phyloP scores from a whole-genome alignment of 2,329 filamentous ascomycete genomes.

The Venturiaceae sp. region DNA sequence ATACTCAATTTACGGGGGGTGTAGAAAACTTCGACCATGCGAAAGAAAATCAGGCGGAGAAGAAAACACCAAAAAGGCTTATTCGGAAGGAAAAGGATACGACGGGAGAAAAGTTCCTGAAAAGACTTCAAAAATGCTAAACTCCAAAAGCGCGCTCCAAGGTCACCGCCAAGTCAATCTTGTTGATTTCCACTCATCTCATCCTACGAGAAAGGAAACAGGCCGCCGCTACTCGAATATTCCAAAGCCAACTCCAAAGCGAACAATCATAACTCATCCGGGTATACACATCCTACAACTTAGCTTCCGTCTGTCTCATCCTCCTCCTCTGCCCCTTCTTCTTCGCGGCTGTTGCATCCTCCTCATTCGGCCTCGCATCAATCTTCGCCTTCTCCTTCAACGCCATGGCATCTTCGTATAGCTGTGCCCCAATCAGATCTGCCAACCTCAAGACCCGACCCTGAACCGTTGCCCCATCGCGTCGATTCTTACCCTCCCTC shows the following conservation, averaged over 20 bases:
- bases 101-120: too few species aligned
- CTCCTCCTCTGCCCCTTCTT: conserved; percentile 7
- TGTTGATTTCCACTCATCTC: too few species aligned
- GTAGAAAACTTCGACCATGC: too few species aligned
- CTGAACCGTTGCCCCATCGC: conserved; percentile 86
- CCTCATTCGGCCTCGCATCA: conserved; percentile 5
- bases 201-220: neutral
- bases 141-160: too few species aligned
- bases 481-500: conserved; percentile 87
- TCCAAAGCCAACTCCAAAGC: neutral
- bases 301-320: neutral
- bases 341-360: conserved; percentile 1
- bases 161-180: too few species aligned
- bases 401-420: conserved; percentile 47
- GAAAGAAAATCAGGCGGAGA: too few species aligned
- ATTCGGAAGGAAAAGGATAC: too few species aligned
- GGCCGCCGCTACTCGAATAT: neutral
- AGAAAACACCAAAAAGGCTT: too few species aligned
- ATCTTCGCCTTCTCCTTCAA: conserved; percentile 1
- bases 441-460: conserved; percentile 69
- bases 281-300: neutral
- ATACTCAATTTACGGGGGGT: too few species aligned
- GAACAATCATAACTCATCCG: neutral
- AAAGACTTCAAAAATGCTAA: too few species aligned
- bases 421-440: conserved; percentile 57